phyloP scores from a whole-genome alignment of 352 stramenopile species.

The Phytophthora sansomeana region DNA sequence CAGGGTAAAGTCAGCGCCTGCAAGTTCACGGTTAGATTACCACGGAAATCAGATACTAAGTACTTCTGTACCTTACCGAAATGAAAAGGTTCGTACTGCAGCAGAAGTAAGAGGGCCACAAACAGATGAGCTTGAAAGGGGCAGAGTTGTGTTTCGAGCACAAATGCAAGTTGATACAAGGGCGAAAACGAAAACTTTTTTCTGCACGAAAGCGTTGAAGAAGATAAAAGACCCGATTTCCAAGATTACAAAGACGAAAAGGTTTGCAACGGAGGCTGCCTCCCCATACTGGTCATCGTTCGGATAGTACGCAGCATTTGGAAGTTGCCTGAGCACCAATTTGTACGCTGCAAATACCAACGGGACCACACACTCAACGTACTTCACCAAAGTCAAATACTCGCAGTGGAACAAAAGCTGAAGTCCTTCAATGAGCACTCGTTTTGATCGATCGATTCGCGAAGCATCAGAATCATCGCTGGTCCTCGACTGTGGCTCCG shows the following conservation, averaged over 20 bases:
- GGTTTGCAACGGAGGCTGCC: too few species aligned
- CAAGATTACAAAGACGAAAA: slow-evolving; percentile 19
- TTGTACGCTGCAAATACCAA: slow-evolving; percentile 3
- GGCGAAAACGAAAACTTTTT: too few species aligned
- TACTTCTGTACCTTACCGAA: too few species aligned
- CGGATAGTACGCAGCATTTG: too few species aligned
- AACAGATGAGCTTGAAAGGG: slow-evolving; percentile 14
- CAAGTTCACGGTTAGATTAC: too few species aligned
- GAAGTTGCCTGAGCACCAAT: too few species aligned
- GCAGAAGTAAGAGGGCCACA: not conserved
- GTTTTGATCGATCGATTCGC: too few species aligned
- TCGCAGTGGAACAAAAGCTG: slow-evolving; percentile 33
- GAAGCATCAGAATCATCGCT: too few species aligned
- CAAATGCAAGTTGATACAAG: slow-evolving; percentile 39
- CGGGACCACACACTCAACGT: slow-evolving; percentile 26
- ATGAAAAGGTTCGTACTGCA: slow-evolving; percentile 27
- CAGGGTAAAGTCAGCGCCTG: slow-evolving; percentile 20
- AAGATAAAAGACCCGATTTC: slow-evolving; percentile 8
- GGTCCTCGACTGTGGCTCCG: too few species aligned
- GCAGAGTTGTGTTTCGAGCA: slow-evolving; percentile 47
- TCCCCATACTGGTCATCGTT: too few species aligned
- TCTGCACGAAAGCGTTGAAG: too few species aligned
- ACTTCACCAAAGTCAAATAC: slow-evolving; percentile 26
- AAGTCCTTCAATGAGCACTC: not conserved
- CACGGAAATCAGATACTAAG: too few species aligned